Conservation (phyloP, 169 alveolate genomes). For the Plasmodium coatneyi region DNA sequence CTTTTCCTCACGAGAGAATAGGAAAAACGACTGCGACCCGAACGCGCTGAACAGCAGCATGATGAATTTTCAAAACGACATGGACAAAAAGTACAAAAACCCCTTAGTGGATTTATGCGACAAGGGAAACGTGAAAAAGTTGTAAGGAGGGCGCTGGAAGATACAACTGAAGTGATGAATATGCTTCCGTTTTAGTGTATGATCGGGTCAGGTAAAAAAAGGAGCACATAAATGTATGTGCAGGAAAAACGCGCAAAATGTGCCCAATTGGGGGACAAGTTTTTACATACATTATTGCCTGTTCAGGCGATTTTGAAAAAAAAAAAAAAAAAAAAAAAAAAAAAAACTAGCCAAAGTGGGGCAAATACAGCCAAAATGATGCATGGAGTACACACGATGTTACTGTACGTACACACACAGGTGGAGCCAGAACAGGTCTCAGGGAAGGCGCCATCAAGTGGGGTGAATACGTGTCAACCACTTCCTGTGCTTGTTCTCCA, state of each 20-base stretch:
- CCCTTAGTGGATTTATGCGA: conserved; percentile 20
- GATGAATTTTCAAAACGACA: conserved; percentile 20
- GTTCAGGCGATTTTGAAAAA: not conserved
- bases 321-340: conserved; percentile 22
- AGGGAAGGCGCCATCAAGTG: not conserved
- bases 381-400: not conserved
- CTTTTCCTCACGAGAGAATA: conserved; percentile 11
- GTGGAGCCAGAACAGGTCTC: not conserved
- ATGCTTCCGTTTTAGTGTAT: not conserved
- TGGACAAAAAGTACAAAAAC: conserved; percentile 37
- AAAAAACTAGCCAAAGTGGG: not conserved
- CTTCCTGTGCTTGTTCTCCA: not conserved
- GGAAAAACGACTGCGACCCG: conserved; percentile 1
- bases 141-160: not conserved
- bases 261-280: not conserved
- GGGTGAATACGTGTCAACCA: not conserved
- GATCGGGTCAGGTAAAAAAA: not conserved
- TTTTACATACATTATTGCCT: not conserved
- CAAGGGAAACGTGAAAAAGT: conserved; percentile 10
- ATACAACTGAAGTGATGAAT: not conserved
- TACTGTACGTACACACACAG: not conserved
- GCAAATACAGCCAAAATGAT: not conserved
- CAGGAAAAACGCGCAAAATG: not conserved
- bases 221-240: not conserved
- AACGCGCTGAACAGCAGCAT: conserved; percentile 1